Conservation (phyloP, 352 stramenopile genomes). For the Phytopythium oedochilum region DNA sequence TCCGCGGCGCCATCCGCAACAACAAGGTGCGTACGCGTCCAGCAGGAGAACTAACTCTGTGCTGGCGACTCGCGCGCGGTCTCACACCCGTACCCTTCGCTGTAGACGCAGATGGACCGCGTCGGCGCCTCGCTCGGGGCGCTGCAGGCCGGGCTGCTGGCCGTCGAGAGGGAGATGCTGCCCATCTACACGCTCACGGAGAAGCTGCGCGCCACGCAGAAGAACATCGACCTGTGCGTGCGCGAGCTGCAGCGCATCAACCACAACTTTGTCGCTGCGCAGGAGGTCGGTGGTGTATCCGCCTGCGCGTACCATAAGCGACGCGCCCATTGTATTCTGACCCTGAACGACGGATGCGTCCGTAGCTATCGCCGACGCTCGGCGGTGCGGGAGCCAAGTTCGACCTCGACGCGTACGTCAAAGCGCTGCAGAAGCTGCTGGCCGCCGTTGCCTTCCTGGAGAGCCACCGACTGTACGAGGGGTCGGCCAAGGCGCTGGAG, state of each 20-base stretch:
- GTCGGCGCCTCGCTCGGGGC: conserved; percentile 48
- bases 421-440: conserved; percentile 59
- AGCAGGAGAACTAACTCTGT: no score
- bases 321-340: no score
- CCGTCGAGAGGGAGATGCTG: conserved; percentile 78
- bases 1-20: conserved; percentile 55
- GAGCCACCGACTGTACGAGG: conserved; percentile 65
- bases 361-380: conserved; percentile 55
- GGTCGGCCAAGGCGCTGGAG: conserved; percentile 64
- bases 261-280: conserved; percentile 66
- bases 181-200: conserved; percentile 84
- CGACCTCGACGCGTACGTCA: conserved; percentile 65
- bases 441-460: conserved; percentile 68
- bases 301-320: no score
- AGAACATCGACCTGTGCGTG: conserved; percentile 82
- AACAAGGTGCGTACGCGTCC: conserved; percentile 62
- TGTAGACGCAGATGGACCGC: conserved; percentile 59
- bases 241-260: conserved; percentile 63
- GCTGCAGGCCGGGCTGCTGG: conserved; percentile 60
- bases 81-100: no score
- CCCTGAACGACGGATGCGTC: no score
- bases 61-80: no score
- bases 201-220: conserved; percentile 71
- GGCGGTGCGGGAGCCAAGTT: conserved; percentile 60
- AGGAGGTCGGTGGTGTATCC: conserved; percentile 59